These are phyloP conservation scores for Cryphonectria naterciae DNA, from an alignment of 2,329 filamentous ascomycete species.

Conservation along the genomic window DNA sequence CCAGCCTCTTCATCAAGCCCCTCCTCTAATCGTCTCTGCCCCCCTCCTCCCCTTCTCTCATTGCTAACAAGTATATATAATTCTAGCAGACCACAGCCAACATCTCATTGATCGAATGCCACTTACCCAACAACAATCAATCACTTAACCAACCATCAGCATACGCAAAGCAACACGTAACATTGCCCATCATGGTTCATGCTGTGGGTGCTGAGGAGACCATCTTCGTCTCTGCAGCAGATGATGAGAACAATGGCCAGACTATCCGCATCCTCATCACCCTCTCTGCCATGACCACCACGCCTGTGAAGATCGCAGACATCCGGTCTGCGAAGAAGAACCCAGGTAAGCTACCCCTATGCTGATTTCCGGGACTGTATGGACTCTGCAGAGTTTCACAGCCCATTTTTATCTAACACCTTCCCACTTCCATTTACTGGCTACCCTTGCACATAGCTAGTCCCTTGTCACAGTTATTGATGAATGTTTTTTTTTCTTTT, in stretches of 20 bases:
- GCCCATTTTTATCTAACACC: neutral
- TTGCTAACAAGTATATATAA: neutral
- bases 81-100: neutral
- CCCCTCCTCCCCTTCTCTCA: neutral
- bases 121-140: neutral
- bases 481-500: neutral
- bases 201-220: constrained; percentile 6
- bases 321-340: constrained; percentile 56
- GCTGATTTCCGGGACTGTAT: no score
- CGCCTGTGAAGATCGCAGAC: constrained; percentile 56
- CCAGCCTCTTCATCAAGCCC: neutral
- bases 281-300: constrained; percentile 59
- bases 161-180: neutral
- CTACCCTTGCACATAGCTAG: neutral
- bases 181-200: constrained; percentile 14
- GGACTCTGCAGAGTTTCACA: no score
- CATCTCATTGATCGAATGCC: neutral
- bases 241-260: constrained; percentile 66
- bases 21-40: neutral
- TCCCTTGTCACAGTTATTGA: neutral
- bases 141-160: neutral
- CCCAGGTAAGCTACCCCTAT: constrained; percentile 28
- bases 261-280: constrained; percentile 60
- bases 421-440: neutral
- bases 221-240: constrained; percentile 58